phyloP scores from a whole-genome alignment of 768 basidiomycete genomes.

The Lenzites betulinus region DNA sequence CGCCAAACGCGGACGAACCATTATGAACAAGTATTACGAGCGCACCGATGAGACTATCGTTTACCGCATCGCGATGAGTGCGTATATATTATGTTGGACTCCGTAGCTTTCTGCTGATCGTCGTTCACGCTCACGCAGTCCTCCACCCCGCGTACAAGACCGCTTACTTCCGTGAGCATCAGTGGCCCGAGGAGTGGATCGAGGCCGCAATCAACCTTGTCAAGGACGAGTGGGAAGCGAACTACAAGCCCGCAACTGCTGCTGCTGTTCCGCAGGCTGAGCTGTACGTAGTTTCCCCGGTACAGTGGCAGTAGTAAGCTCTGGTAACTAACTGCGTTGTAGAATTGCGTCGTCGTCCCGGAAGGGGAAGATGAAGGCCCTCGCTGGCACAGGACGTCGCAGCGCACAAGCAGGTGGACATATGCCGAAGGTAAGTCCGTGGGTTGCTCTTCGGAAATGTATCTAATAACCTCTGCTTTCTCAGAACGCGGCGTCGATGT shows the following conservation, averaged over 20 bases:
- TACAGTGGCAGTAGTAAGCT: too few species aligned
- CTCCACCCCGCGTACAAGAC: slow-evolving; percentile 32
- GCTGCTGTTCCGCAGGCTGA: too few species aligned
- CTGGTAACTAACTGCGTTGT: too few species aligned
- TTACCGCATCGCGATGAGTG: slow-evolving; percentile 34
- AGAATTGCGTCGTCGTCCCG: too few species aligned
- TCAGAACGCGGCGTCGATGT: too few species aligned
- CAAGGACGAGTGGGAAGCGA: slow-evolving; percentile 20
- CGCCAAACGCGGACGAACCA: slow-evolving; percentile 17
- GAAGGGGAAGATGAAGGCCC: too few species aligned
- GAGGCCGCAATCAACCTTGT: slow-evolving; percentile 29
- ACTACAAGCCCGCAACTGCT: slow-evolving; percentile 21
- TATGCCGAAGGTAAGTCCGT: too few species aligned
- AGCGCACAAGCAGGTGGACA: too few species aligned
- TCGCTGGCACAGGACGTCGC: too few species aligned
- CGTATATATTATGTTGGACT: slow-evolving; percentile 10
- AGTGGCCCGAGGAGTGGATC: slow-evolving; percentile 15
- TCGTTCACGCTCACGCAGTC: slow-evolving; percentile 19
- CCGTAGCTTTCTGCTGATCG: neutral
- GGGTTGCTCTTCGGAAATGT: too few species aligned
- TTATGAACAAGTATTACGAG: slow-evolving; percentile 36
- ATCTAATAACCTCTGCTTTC: too few species aligned
- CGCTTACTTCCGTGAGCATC: slow-evolving; percentile 27
- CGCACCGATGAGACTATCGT: slow-evolving; percentile 29
- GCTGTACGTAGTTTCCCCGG: too few species aligned